phyloP scores from a whole-genome alignment of 768 basidiomycete genomes.

The Lactarius deliciosus region DNA sequence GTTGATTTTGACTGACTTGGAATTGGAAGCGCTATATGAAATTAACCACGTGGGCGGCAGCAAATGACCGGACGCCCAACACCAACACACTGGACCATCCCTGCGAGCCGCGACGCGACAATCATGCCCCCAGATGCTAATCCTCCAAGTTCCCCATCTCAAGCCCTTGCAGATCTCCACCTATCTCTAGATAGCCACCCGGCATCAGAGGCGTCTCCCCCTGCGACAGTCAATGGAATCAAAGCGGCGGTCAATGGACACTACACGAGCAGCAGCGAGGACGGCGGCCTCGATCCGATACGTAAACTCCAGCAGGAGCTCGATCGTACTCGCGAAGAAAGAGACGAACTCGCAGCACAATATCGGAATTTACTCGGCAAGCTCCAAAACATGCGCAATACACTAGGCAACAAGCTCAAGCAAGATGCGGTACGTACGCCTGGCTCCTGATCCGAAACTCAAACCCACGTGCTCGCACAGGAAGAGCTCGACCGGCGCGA shows the following conservation, averaged over 20 bases:
- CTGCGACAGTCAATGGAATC: constrained; percentile 30
- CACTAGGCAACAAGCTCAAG: constrained; percentile 89
- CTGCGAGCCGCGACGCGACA: constrained; percentile 9
- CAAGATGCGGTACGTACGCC: constrained; percentile 84
- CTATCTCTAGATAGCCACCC: constrained; percentile 35
- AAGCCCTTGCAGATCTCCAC: constrained; percentile 29
- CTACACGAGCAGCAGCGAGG: constrained; percentile 40
- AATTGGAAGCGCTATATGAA: not conserved
- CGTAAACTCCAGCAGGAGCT: constrained; percentile 72
- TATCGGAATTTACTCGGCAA: constrained; percentile 85
- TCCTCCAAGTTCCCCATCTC: constrained; percentile 17
- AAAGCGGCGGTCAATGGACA: constrained; percentile 33
- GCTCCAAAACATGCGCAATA: constrained; percentile 89
- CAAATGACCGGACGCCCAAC: not conserved
- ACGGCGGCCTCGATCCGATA: constrained; percentile 48
- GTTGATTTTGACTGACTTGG: not conserved
- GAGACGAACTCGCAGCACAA: constrained; percentile 81
- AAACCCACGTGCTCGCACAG: constrained; percentile 44
- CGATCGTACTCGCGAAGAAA: constrained; percentile 74
- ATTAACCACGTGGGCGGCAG: constrained; percentile 1
- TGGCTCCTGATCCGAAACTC: not conserved
- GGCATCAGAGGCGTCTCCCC: constrained; percentile 30
- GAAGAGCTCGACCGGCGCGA: constrained; percentile 97
- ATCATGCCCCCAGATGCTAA: constrained; percentile 24
- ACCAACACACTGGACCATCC: not conserved